Conservation (phyloP, 169 alveolate species). For the Plasmodium gaboni region DNA sequence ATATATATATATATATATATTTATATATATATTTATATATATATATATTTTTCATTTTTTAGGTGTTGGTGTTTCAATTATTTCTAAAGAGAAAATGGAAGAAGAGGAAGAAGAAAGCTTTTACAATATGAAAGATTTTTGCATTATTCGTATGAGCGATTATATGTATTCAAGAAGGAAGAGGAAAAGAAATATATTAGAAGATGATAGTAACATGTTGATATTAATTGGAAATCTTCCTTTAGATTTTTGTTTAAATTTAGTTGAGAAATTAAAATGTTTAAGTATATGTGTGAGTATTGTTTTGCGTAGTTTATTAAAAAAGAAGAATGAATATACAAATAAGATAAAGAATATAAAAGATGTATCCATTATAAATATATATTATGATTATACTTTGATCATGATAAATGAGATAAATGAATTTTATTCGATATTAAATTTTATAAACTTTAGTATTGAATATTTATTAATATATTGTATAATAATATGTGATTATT, state of each 20-base stretch:
- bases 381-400: slow-evolving; percentile 27
- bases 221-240: slow-evolving; percentile 60
- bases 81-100: slow-evolving; percentile 46
- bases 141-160: slow-evolving; percentile 51
- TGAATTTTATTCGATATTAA: slow-evolving; percentile 43
- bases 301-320: slow-evolving; percentile 26
- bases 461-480: slow-evolving; percentile 64
- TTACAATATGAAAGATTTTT: slow-evolving; percentile 41
- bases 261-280: slow-evolving; percentile 71
- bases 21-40: not conserved
- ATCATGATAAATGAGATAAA: slow-evolving; percentile 47
- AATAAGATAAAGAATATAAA: slow-evolving; percentile 23
- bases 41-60: not conserved
- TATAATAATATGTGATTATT: slow-evolving; percentile 54
- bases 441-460: slow-evolving; percentile 65
- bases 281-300: slow-evolving; percentile 70
- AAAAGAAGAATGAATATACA: slow-evolving; percentile 49
- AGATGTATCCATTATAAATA: slow-evolving; percentile 23
- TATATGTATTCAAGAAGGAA: not conserved
- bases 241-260: slow-evolving; percentile 68
- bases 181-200: slow-evolving; percentile 47
- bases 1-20: not conserved
- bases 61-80: slow-evolving; percentile 19
- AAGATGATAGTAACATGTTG: slow-evolving; percentile 10
- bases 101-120: slow-evolving; percentile 32